A percentile compares a stretch with the other conserved stretches of the same genome.
Evolutionary conservation across 805 yeast species (phyloP).

Genomic region (Diddensiella santjacobensis): DNA sequence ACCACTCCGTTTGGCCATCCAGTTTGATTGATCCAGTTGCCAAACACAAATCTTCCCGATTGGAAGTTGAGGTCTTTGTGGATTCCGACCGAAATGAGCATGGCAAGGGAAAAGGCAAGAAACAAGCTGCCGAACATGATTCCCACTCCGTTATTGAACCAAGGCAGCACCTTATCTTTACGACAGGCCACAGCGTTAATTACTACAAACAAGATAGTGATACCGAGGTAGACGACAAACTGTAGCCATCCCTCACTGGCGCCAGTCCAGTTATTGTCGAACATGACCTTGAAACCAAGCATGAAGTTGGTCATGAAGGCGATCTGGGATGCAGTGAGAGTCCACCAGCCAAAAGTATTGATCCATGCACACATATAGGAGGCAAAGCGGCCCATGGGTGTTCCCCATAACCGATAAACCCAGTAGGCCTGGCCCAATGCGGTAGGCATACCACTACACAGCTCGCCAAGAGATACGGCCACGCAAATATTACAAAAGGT

Average conservation of each 20-base stretch:
- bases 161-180: conserved; percentile 13
- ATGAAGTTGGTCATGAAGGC: conserved; percentile 18
- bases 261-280: conserved; percentile 15
- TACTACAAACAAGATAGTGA: conserved; percentile 10
- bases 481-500: conserved; percentile 61
- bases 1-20: conserved; percentile 75
- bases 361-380: conserved; percentile 22
- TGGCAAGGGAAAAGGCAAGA: conserved; percentile 14
- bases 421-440: conserved; percentile 21
- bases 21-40: conserved; percentile 30
- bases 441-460: conserved; percentile 30
- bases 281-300: conserved; percentile 16
- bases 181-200: conserved; percentile 17
- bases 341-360: conserved; percentile 21
- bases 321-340: conserved; percentile 15
- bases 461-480: conserved; percentile 69
- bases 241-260: conserved; percentile 12
- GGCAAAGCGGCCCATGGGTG: conserved; percentile 13
- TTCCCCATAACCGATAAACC: conserved; percentile 15
- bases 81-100: conserved; percentile 16
- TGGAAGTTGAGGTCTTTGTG: conserved; percentile 15
- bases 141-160: conserved; percentile 16
- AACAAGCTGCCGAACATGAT: conserved; percentile 11
- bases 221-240: conserved; percentile 16
- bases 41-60: conserved; percentile 18